Percentiles rank a stretch among this genome's conserved stretches.
phyloP scores from a whole-genome alignment of 805 yeast genomes.

The Ascoidea tarda region DNA sequence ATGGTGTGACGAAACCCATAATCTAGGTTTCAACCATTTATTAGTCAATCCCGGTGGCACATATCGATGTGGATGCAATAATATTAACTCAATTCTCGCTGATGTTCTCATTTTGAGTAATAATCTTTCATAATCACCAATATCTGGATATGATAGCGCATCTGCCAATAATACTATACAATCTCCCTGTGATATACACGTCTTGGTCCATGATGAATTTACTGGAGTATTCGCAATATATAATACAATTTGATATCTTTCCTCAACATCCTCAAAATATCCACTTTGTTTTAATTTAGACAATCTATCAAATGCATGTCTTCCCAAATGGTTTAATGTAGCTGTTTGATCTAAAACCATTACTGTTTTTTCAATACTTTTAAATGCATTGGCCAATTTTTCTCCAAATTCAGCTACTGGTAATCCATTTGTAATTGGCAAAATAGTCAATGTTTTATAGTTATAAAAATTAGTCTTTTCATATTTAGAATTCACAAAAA shows the following conservation, averaged over 20 bases:
- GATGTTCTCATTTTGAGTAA: constrained; percentile 65
- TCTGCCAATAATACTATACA: constrained; percentile 84
- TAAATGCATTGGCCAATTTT: constrained; percentile 54
- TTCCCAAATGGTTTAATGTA: constrained; percentile 66
- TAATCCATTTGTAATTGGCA: constrained; percentile 70
- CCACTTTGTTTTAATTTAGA: constrained; percentile 81
- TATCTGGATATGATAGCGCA: constrained; percentile 53
- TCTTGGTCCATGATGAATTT: constrained; percentile 77
- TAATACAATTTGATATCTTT: constrained; percentile 72
- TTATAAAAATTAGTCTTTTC: constrained; percentile 14
- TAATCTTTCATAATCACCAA: constrained; percentile 79
- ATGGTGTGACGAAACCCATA: constrained; percentile 90
- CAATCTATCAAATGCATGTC: constrained; percentile 84
- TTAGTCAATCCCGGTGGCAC: constrained; percentile 81
- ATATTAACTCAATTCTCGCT: constrained; percentile 75
- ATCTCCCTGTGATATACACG: constrained; percentile 92
- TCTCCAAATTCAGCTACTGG: constrained; percentile 82
- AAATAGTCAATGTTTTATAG: constrained; percentile 72
- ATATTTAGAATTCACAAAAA: constrained; percentile 9
- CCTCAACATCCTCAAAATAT: constrained; percentile 83
- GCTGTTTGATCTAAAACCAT: constrained; percentile 76
- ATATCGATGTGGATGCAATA: constrained; percentile 69
- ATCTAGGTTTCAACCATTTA: constrained; percentile 69
- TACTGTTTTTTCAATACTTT: constrained; percentile 57
- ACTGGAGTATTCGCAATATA: constrained; percentile 81